These are phyloP conservation scores for Linderniella brevidens DNA, from an alignment of 257 asterid genomes.

Conservation along the genomic window DNA sequence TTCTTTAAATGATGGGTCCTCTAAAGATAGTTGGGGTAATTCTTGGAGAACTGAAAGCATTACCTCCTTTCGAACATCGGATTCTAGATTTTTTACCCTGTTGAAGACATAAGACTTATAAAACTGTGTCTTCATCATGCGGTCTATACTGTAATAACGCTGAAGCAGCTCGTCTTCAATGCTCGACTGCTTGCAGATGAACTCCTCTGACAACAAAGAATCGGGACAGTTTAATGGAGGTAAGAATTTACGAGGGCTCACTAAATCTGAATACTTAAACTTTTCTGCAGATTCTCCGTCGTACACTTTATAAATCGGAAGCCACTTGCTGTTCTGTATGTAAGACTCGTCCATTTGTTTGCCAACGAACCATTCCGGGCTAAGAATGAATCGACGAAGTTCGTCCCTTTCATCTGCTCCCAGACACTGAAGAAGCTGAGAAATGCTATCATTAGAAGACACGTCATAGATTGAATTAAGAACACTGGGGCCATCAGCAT, in stretches of 20 bases:
- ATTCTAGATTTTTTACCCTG: conserved; percentile 35
- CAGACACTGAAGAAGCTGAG: conserved; percentile 47
- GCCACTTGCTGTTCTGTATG: conserved; percentile 76
- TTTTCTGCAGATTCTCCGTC: conserved; percentile 37
- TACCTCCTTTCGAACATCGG: conserved; percentile 44
- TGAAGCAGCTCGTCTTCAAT: conserved; percentile 66
- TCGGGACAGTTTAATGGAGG: conserved; percentile 65
- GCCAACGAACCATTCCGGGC: conserved; percentile 72
- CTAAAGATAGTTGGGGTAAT: conserved; percentile 66
- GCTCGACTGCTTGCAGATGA: conserved; percentile 34
- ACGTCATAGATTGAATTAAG: conserved; percentile 61
- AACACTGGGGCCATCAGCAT: conserved; percentile 63
- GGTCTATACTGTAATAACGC: conserved; percentile 53
- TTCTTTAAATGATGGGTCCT: conserved; percentile 58
- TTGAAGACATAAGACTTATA: conserved; percentile 44
- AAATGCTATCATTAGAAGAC: conserved; percentile 41
- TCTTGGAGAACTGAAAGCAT: conserved; percentile 76
- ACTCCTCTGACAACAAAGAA: conserved; percentile 44
- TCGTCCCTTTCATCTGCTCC: conserved; percentile 73
- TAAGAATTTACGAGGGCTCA: conserved; percentile 59
- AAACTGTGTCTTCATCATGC: conserved; percentile 70
- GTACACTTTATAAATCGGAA: conserved; percentile 64
- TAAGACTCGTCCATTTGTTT: conserved; percentile 56
- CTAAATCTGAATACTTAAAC: conserved; percentile 57
- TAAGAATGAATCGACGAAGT: conserved; percentile 64